Percentiles rank a stretch among this genome's conserved stretches.
These are phyloP conservation scores for Aspergillus nidulans DNA, from an alignment of 495 filamentous ascomycete genomes.

Conservation along the genomic window DNA sequence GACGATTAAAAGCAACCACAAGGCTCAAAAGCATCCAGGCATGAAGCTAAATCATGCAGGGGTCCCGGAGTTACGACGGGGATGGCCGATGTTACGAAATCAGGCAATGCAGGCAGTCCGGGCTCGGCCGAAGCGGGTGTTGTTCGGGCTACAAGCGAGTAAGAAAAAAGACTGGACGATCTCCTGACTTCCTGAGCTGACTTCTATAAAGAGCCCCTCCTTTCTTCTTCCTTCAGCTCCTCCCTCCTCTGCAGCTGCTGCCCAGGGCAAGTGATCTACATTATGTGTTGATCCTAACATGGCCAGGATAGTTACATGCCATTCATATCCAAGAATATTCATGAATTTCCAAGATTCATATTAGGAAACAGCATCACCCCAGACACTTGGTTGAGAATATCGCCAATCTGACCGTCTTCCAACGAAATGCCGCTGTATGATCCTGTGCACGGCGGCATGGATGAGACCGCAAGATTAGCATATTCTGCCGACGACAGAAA, in stretches of 20 bases:
- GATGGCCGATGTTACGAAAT: neutral
- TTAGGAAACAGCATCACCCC: constrained; percentile 45
- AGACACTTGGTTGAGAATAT: constrained; percentile 31
- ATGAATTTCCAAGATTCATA: constrained; percentile 18
- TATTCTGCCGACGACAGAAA: constrained; percentile 27
- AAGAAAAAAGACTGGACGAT: no score
- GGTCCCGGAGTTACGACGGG: neutral
- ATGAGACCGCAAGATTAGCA: constrained; percentile 11
- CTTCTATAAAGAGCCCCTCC: constrained; percentile 1
- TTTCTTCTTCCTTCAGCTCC: neutral
- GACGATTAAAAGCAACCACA: neutral
- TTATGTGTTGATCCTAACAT: neutral
- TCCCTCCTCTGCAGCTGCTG: no score
- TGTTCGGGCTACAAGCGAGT: neutral
- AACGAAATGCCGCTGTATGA: constrained; percentile 3
- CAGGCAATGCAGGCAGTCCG: neutral
- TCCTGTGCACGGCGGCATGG: constrained; percentile 12
- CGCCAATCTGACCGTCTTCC: constrained; percentile 16
- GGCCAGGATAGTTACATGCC: neutral
- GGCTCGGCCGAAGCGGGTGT: constrained; percentile 14
- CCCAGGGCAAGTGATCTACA: neutral
- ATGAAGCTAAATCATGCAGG: neutral
- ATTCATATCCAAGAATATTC: neutral
- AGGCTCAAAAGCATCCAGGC: neutral
- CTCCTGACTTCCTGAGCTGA: no score